phyloP scores from a whole-genome alignment of 1,284 basidiomycete species.

The Spongispora temasekensis region DNA sequence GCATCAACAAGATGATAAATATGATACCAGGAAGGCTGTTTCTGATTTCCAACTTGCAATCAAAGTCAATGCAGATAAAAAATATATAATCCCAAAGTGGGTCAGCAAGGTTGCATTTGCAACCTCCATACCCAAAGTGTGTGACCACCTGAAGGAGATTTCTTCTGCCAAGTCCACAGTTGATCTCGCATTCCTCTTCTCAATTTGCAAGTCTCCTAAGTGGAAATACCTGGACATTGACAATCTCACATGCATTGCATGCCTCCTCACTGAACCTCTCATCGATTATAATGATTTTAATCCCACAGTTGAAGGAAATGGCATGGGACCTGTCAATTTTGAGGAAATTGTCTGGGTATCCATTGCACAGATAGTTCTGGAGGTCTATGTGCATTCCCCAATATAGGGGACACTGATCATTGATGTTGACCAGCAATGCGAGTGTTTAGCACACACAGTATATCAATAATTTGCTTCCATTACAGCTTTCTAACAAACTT shows the following conservation, averaged over 20 bases:
- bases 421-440: not conserved
- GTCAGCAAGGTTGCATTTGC: not conserved
- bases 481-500: not conserved
- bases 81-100: not conserved
- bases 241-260: not conserved
- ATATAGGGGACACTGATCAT: not conserved
- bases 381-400: not conserved
- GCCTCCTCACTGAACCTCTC: not conserved
- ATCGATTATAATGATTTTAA: not conserved
- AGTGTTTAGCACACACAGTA: not conserved
- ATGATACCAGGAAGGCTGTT: not conserved
- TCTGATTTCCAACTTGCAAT: not conserved
- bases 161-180: not conserved
- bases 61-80: not conserved
- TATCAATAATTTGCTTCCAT: not conserved
- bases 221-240: not conserved
- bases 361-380: not conserved
- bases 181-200: not conserved
- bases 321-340: not conserved
- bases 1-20: not conserved
- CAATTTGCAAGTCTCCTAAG: not conserved
- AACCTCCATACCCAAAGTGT: not conserved
- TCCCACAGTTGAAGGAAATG: not conserved
- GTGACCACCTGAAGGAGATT: not conserved
- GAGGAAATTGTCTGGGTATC: not conserved